Percentiles rank a stretch among this genome's conserved stretches.
phyloP scores from a whole-genome alignment of 345 rosid genomes.

The Eucalyptus tenuipes region DNA sequence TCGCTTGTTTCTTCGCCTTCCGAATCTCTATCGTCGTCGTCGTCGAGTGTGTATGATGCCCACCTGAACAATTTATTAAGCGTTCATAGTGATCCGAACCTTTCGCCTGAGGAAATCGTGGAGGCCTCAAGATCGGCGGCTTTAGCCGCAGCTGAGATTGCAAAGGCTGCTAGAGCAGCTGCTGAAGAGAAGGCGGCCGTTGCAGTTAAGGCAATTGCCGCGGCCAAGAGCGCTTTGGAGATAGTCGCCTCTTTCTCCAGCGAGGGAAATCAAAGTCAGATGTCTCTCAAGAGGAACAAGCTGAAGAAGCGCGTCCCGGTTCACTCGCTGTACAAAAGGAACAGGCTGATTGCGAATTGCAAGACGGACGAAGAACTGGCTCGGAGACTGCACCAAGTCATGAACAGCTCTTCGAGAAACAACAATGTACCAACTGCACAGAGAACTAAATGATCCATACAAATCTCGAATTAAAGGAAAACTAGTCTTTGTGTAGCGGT shows the following conservation, averaged over 20 bases:
- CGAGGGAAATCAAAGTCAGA: constrained; percentile 25
- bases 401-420: constrained; percentile 57
- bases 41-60: constrained; percentile 24
- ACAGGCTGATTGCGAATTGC: constrained; percentile 22
- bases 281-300: constrained; percentile 41
- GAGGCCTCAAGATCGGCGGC: constrained; percentile 50
- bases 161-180: constrained; percentile 57
- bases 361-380: constrained; percentile 56
- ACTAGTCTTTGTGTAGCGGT: not conserved
- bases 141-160: constrained; percentile 33
- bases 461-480: not conserved
- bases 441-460: not conserved
- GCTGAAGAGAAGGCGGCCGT: constrained; percentile 75
- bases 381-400: constrained; percentile 47
- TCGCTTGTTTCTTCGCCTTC: constrained; percentile 15
- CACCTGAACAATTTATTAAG: constrained; percentile 38
- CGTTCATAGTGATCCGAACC: constrained; percentile 21
- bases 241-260: constrained; percentile 51
- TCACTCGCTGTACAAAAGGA: constrained; percentile 62
- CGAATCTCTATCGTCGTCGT: constrained; percentile 14
- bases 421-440: not conserved
- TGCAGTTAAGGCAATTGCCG: constrained; percentile 65
- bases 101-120: constrained; percentile 47
- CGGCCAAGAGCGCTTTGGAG: constrained; percentile 72
- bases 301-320: constrained; percentile 84